These are phyloP conservation scores for Rosa lucieae DNA, from an alignment of 306 rosid species.

Conservation along the genomic window DNA sequence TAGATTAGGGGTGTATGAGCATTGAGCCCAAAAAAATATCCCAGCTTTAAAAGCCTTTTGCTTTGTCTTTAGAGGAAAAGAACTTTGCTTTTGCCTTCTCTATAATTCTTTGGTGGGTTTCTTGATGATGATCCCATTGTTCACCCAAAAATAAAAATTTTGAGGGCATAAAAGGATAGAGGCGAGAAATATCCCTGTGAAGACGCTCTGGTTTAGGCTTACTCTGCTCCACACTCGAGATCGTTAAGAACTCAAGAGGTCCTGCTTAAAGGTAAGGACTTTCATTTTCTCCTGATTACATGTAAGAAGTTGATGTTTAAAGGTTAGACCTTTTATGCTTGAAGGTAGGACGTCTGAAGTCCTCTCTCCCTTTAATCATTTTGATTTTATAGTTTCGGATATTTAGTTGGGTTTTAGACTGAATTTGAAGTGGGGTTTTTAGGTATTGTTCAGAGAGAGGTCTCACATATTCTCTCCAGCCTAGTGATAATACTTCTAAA, in stretches of 20 bases:
- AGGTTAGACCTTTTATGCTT: too few species aligned
- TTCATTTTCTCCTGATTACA: background rate
- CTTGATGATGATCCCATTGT: too few species aligned
- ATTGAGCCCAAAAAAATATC: too few species aligned
- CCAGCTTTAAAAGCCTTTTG: too few species aligned
- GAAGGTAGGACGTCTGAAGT: background rate
- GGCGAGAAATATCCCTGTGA: too few species aligned
- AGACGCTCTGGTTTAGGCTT: background rate
- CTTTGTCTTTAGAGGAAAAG: too few species aligned
- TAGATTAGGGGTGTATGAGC: too few species aligned
- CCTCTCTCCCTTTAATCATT: background rate
- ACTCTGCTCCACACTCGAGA: background rate
- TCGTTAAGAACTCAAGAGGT: background rate
- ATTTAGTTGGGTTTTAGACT: background rate
- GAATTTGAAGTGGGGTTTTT: background rate
- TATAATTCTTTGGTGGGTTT: too few species aligned
- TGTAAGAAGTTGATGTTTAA: background rate
- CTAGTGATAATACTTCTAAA: too few species aligned
- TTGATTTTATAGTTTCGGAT: background rate
- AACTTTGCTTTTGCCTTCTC: too few species aligned
- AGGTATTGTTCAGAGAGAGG: background rate
- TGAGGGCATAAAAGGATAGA: background rate
- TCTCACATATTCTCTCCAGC: too few species aligned
- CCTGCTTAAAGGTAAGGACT: background rate
- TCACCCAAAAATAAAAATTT: too few species aligned